Conservation (phyloP, 2,329 filamentous ascomycete species). For the Aphanoascus verrucosus region DNA sequence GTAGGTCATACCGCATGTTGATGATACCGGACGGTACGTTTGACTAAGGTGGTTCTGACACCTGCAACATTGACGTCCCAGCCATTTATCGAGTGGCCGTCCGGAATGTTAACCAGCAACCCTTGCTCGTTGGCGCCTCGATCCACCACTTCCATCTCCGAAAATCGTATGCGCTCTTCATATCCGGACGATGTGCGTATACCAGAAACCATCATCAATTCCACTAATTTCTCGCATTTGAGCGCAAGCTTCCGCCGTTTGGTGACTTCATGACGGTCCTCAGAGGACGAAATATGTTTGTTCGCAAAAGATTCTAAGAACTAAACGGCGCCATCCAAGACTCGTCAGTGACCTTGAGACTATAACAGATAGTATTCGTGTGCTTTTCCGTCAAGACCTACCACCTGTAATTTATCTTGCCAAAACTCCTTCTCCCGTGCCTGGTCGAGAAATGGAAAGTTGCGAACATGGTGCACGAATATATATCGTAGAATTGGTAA, state of each 20-base stretch:
- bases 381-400: conserved; percentile 39
- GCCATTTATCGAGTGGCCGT: conserved; percentile 84
- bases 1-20: conserved; percentile 67
- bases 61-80: conserved; percentile 96
- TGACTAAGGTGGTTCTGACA: conserved; percentile 68
- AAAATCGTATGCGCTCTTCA: conserved; percentile 92
- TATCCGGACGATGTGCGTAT: conserved; percentile 93
- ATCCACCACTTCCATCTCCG: conserved; percentile 93
- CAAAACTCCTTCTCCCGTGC: conserved; percentile 98
- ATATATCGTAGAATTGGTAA: conserved; percentile 90
- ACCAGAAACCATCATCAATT: conserved; percentile 99
- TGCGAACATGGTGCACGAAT: conserved; percentile 94
- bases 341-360: background rate
- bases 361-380: background rate
- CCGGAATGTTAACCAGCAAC: conserved; percentile 72
- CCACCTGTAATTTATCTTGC: conserved; percentile 94
- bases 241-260: conserved; percentile 84
- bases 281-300: conserved; percentile 93
- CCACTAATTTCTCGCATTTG: conserved; percentile 90
- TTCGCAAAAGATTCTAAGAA: conserved; percentile 95
- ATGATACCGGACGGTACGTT: conserved; percentile 79
- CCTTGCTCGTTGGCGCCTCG: conserved; percentile 85
- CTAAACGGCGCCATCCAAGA: conserved; percentile 35
- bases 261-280: conserved; percentile 90
- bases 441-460: conserved; percentile 95